Percentiles rank a stretch among this genome's conserved stretches.
phyloP scores from a whole-genome alignment of 202 grass and related monocot genomes.

The Elaeis oleifera region DNA sequence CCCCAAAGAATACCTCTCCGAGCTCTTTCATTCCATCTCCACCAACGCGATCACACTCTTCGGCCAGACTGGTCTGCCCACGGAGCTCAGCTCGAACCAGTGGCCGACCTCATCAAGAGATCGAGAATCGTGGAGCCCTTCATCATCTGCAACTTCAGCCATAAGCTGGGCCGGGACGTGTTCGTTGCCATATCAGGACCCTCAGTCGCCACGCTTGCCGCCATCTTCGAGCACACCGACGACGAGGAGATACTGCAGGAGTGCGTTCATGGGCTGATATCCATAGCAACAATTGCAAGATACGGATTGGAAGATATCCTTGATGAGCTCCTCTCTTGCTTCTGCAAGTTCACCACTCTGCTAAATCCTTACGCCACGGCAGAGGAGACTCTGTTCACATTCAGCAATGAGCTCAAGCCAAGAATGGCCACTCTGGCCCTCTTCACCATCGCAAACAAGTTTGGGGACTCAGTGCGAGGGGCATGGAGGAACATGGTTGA shows the following conservation, averaged over 20 bases:
- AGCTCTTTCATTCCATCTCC: slow-evolving; percentile 87
- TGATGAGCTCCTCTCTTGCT: slow-evolving; percentile 83
- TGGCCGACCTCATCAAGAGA: slow-evolving; percentile 60
- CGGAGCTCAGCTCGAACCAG: slow-evolving; percentile 38
- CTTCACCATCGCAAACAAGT: slow-evolving; percentile 87
- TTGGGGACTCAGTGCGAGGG: slow-evolving; percentile 68
- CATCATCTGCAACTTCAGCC: slow-evolving; percentile 74
- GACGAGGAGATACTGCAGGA: slow-evolving; percentile 75
- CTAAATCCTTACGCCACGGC: slow-evolving; percentile 78
- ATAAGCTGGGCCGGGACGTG: slow-evolving; percentile 69
- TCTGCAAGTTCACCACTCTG: slow-evolving; percentile 94
- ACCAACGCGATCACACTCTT: slow-evolving; percentile 69
- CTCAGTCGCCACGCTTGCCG: slow-evolving; percentile 51
- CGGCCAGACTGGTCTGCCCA: slow-evolving; percentile 15
- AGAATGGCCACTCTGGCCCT: slow-evolving; percentile 77
- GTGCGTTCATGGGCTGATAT: slow-evolving; percentile 81
- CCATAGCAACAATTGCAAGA: slow-evolving; percentile 54
- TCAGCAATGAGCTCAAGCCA: slow-evolving; percentile 87
- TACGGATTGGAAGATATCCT: slow-evolving; percentile 78
- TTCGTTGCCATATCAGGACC: slow-evolving; percentile 68
- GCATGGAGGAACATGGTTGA: slow-evolving; percentile 84
- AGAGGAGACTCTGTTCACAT: slow-evolving; percentile 77
- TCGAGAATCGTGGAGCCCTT: slow-evolving; percentile 43
- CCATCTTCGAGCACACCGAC: slow-evolving; percentile 72
- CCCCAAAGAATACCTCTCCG: slow-evolving; percentile 68